Evolutionary conservation across 345 rosid genomes (phyloP).

Genomic region (Sonneratia alba): DNA sequence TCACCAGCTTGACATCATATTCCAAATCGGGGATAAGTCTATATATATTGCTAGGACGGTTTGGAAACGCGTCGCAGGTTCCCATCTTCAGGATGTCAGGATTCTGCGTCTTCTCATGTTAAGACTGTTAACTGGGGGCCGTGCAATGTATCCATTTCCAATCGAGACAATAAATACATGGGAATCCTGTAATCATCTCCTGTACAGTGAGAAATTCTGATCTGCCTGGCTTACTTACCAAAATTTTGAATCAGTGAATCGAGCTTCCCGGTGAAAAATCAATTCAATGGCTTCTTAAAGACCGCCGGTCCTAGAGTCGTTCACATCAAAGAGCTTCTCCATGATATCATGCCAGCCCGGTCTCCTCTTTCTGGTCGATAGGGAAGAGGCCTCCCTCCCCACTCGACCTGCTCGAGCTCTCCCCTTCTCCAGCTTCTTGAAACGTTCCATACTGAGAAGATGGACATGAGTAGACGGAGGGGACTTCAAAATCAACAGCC

Average conservation of each 20-base stretch:
- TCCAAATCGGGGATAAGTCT: not conserved
- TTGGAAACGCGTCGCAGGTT: too few relatives aligned
- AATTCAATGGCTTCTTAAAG: conserved; percentile 22
- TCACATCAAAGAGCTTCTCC: conserved; percentile 39
- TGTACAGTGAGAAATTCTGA: not conserved
- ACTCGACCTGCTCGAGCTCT: conserved; percentile 39
- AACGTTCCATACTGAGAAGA: conserved; percentile 67
- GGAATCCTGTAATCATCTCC: not conserved
- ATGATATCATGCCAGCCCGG: conserved; percentile 51
- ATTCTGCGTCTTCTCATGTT: too few relatives aligned
- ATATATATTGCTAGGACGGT: too few relatives aligned
- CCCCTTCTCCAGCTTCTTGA: conserved; percentile 38
- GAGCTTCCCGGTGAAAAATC: not conserved
- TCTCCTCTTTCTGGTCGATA: conserved; percentile 33
- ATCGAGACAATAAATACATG: not conserved
- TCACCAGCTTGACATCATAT: not conserved
- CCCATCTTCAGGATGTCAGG: too few relatives aligned
- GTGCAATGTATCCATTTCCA: not conserved
- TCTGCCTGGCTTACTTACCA: not conserved
- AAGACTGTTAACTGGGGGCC: too few relatives aligned
- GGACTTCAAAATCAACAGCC: conserved; percentile 62
- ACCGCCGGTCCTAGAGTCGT: conserved; percentile 41
- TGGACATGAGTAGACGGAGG: conserved; percentile 42
- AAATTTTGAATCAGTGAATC: conserved; percentile 10
- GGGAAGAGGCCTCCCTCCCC: conserved; percentile 14